Evolutionary conservation across 495 filamentous ascomycete species (phyloP).

Genomic region (Lophiotrema nucula): DNA sequence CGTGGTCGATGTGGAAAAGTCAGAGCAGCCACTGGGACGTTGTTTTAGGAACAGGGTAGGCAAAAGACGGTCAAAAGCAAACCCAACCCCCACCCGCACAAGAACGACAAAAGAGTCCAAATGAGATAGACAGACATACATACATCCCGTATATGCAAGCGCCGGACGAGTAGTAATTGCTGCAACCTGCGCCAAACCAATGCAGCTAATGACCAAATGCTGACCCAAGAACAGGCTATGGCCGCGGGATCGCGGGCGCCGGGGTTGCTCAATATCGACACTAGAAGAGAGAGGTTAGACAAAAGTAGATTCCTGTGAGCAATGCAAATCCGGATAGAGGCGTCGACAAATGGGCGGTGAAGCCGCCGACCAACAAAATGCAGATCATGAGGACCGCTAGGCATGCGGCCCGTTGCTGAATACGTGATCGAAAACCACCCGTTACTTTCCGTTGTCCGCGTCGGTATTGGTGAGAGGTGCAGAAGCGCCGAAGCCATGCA

Average conservation of each 20-base stretch:
- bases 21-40: too few relatives aligned
- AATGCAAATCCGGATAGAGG: neutral
- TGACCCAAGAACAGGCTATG: neutral
- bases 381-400: neutral
- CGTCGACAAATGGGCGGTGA: neutral
- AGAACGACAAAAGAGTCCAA: neutral
- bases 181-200: constrained; percentile 2
- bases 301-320: neutral
- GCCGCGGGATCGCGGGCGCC: neutral
- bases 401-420: constrained; percentile 4
- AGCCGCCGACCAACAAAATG: neutral
- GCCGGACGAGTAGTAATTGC: neutral
- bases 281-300: neutral
- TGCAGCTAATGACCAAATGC: constrained; percentile 11
- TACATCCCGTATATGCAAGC: constrained; percentile 2
- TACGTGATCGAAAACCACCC: neutral
- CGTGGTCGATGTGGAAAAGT: neutral
- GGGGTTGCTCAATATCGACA: neutral
- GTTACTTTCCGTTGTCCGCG: neutral
- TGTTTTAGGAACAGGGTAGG: too few relatives aligned
- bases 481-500: neutral
- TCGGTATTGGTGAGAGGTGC: constrained; percentile 2
- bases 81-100: neutral
- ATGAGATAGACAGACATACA: neutral
- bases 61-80: too few relatives aligned